Evolutionary conservation across 192 early-diverging fungal genomes (phyloP).

Genomic region (Chytriomyces sp.): DNA sequence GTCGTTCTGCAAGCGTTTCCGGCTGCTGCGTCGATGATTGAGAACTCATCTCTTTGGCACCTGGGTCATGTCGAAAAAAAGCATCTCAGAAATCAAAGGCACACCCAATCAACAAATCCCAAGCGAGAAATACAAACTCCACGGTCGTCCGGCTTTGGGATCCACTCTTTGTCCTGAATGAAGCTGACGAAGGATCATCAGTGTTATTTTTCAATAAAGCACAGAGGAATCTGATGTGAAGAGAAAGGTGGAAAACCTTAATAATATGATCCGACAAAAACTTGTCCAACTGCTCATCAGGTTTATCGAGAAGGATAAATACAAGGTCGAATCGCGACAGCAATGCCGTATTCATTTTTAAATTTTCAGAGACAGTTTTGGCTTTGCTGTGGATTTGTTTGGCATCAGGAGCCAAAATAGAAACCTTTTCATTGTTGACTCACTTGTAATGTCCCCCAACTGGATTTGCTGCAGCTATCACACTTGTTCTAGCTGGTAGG

Average conservation of each 20-base stretch:
- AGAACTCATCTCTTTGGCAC: background rate
- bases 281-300: conserved; percentile 77
- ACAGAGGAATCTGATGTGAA: conserved; percentile 11
- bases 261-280: conserved; percentile 84
- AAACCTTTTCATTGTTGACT: background rate
- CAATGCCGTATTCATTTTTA: conserved; percentile 75
- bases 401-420: background rate
- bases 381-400: conserved; percentile 55
- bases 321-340: conserved; percentile 83
- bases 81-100: background rate
- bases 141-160: conserved; percentile 9
- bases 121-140: background rate
- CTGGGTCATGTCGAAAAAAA: too few relatives aligned
- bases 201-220: background rate
- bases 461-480: conserved; percentile 85
- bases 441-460: conserved; percentile 84
- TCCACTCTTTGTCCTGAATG: conserved; percentile 43
- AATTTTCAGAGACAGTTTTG: conserved; percentile 82
- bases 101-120: conserved; percentile 3
- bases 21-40: conserved; percentile 4
- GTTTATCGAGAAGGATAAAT: conserved; percentile 81
- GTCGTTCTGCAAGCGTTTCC: conserved; percentile 42
- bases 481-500: conserved; percentile 76
- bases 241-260: conserved; percentile 48
- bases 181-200: conserved; percentile 23